Percentiles rank a stretch among this genome's conserved stretches.
These are phyloP conservation scores for Gentiana dahurica DNA, from an alignment of 257 asterid genomes.

Conservation along the genomic window DNA sequence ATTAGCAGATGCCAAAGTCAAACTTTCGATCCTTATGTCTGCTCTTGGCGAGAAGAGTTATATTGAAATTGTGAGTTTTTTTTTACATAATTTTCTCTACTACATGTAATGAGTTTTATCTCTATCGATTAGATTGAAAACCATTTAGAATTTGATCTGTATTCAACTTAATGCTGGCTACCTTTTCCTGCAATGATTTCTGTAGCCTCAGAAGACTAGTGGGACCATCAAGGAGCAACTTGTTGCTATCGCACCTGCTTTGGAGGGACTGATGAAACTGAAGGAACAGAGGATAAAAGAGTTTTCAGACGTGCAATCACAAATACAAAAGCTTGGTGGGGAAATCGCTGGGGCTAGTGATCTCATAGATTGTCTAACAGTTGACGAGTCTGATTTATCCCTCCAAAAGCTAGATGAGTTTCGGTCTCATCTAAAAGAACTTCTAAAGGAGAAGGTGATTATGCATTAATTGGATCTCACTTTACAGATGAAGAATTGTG, in stretches of 20 bases:
- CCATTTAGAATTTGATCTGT: too few relatives aligned
- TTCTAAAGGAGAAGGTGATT: conserved; percentile 83
- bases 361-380: conserved; percentile 46
- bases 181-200: conserved; percentile 2
- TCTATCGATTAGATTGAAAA: neutral
- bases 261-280: conserved; percentile 75
- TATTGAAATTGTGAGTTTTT: conserved; percentile 57
- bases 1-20: conserved; percentile 83
- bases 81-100: too few relatives aligned
- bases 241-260: conserved; percentile 74
- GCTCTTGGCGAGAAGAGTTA: conserved; percentile 82
- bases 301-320: conserved; percentile 82
- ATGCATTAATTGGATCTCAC: neutral
- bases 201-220: conserved; percentile 85
- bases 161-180: too few relatives aligned
- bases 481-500: conserved; percentile 8
- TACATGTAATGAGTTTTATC: neutral
- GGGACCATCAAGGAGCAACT: conserved; percentile 98
- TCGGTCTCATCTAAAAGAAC: conserved; percentile 78
- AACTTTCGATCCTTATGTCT: conserved; percentile 71
- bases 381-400: conserved; percentile 81
- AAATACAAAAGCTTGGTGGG: conserved; percentile 67
- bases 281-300: conserved; percentile 82
- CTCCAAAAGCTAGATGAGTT: conserved; percentile 73
- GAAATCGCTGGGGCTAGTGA: conserved; percentile 75